Conservation (phyloP, 1,284 basidiomycete species). For the Taiwanofungus camphoratus region DNA sequence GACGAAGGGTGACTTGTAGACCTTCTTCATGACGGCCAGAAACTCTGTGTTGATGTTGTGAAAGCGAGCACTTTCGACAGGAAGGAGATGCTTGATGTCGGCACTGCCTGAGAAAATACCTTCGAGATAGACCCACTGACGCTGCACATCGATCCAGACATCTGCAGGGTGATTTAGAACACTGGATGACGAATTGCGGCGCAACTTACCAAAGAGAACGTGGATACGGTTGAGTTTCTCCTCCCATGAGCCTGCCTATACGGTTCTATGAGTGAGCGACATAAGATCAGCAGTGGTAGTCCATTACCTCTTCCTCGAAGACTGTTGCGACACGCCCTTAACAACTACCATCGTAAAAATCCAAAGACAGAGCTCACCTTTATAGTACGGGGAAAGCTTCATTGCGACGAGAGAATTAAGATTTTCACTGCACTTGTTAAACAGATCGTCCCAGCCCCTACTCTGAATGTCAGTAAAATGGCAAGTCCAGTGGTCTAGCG, state of each 20-base stretch:
- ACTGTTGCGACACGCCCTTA: conserved; percentile 53
- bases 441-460: conserved; percentile 97
- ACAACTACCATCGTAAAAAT: neutral
- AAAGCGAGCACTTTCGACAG: conserved; percentile 95
- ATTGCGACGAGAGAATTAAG: conserved; percentile 94
- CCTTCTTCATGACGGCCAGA: conserved; percentile 98
- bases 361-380: conserved; percentile 46
- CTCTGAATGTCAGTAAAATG: neutral
- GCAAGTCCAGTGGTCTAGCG: neutral
- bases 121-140: conserved; percentile 99
- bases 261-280: conserved; percentile 12
- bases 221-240: conserved; percentile 94
- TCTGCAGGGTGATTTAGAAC: conserved; percentile 41
- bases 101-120: conserved; percentile 99
- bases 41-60: conserved; percentile 99
- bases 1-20: conserved; percentile 98
- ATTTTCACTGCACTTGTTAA: conserved; percentile 95
- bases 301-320: conserved; percentile 81
- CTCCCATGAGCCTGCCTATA: conserved; percentile 83
- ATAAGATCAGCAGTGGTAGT: neutral
- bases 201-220: conserved; percentile 82
- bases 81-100: conserved; percentile 97
- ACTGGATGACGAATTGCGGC: neutral
- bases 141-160: conserved; percentile 99
- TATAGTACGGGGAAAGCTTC: conserved; percentile 96